Conservation (phyloP, 2,329 filamentous ascomycete genomes). For the Tolypocladium endophyticum region DNA sequence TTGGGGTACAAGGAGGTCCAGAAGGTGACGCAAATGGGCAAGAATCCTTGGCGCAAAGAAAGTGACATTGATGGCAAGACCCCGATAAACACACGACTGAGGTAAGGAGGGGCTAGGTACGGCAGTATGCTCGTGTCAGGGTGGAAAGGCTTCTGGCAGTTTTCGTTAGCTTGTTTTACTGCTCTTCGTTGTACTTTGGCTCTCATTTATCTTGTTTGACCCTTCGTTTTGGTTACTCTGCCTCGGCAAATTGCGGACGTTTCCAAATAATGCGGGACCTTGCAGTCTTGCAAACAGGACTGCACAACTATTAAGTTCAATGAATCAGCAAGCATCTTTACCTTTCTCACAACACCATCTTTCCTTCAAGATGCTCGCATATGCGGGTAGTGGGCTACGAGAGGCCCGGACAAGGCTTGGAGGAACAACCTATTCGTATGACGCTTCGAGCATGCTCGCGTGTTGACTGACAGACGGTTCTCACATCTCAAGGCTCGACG, state of each 20-base stretch:
- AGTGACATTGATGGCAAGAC: slow-evolving; percentile 30
- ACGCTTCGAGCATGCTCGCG: too few relatives aligned
- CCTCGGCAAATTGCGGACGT: background rate
- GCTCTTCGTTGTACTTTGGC: background rate
- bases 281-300: background rate
- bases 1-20: slow-evolving; percentile 39
- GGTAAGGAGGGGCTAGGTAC: background rate
- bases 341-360: background rate
- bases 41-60: slow-evolving; percentile 39
- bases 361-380: background rate
- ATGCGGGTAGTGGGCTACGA: background rate
- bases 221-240: background rate
- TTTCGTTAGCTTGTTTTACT: background rate
- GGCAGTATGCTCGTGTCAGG: background rate
- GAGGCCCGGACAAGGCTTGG: too few relatives aligned
- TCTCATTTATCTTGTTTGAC: background rate
- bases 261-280: background rate
- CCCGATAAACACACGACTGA: slow-evolving; percentile 24
- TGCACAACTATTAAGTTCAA: background rate
- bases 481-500: background rate
- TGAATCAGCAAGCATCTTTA: background rate
- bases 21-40: slow-evolving; percentile 27
- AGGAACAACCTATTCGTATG: too few relatives aligned
- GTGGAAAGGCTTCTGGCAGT: background rate
- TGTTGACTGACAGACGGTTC: background rate